Evolutionary conservation across 495 filamentous ascomycete genomes (phyloP).

Genomic region (Talaromyces wortmannii): DNA sequence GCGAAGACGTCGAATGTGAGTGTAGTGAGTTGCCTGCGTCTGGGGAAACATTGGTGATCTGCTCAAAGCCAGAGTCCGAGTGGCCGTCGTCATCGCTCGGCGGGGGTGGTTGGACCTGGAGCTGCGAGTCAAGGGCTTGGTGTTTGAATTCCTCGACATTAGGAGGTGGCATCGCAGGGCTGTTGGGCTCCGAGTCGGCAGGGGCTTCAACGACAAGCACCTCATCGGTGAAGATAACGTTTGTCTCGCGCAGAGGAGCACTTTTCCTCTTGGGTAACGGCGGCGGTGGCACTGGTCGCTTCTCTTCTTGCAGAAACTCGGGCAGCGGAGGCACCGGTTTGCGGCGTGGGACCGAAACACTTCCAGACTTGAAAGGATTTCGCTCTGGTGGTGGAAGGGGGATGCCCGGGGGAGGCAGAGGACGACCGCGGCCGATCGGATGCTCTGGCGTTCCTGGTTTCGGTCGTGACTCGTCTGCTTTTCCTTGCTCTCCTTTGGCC

Average conservation of each 20-base stretch:
- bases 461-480: constrained; percentile 22
- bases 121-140: background rate
- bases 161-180: constrained; percentile 18
- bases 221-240: constrained; percentile 19
- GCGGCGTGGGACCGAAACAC: constrained; percentile 52
- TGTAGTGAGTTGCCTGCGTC: background rate
- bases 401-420: constrained; percentile 45
- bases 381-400: constrained; percentile 70
- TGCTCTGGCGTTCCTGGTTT: constrained; percentile 50
- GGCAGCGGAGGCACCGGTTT: constrained; percentile 47
- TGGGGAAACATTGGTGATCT: background rate
- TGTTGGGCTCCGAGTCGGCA: constrained; percentile 43
- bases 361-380: constrained; percentile 49
- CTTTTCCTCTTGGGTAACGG: constrained; percentile 31
- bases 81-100: background rate
- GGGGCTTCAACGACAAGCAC: constrained; percentile 46
- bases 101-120: background rate
- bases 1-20: constrained; percentile 17
- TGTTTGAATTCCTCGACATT: background rate
- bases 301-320: constrained; percentile 9
- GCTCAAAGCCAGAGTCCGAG: constrained; percentile 3
- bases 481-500: constrained; percentile 42
- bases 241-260: constrained; percentile 14
- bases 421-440: constrained; percentile 64
- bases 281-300: constrained; percentile 19